A percentile compares a stretch with the other conserved stretches of the same genome.
phyloP scores from a whole-genome alignment of 2,329 filamentous ascomycete genomes.

The Neofusicoccum kwambonambiense region DNA sequence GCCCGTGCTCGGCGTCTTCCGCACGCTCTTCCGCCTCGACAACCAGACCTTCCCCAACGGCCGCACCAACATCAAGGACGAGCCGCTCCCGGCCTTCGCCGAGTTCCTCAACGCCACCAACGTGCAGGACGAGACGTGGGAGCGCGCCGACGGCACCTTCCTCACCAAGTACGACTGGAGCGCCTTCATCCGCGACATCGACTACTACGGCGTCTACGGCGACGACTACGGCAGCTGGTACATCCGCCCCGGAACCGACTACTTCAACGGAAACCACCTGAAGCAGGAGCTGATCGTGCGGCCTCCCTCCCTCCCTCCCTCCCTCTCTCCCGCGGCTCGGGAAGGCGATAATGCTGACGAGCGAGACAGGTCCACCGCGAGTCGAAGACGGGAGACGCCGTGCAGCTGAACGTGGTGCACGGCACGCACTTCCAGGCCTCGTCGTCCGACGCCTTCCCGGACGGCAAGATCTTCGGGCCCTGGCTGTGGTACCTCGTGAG shows the following conservation, averaged over 20 bases:
- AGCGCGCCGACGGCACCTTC: conserved; percentile 47
- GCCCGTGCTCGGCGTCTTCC: conserved; percentile 50
- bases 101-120: conserved; percentile 47
- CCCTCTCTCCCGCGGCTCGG: background rate
- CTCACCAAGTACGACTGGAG: conserved; percentile 55
- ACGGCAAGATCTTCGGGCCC: conserved; percentile 38
- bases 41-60: conserved; percentile 50
- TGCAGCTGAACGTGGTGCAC: conserved; percentile 56
- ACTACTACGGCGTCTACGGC: conserved; percentile 54
- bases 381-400: conserved; percentile 49
- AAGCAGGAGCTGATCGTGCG: conserved; percentile 50
- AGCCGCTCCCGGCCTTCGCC: conserved; percentile 43
- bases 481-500: conserved; percentile 38
- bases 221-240: conserved; percentile 52
- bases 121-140: conserved; percentile 56
- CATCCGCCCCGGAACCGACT: conserved; percentile 29
- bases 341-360: background rate
- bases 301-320: no score
- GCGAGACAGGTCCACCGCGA: conserved; percentile 45
- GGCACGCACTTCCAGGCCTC: conserved; percentile 49
- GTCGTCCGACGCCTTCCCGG: conserved; percentile 39
- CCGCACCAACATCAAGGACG: conserved; percentile 48
- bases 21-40: conserved; percentile 51
- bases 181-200: conserved; percentile 39
- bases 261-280: conserved; percentile 50